A percentile compares a stretch with the other conserved stretches of the same genome.
phyloP scores from a whole-genome alignment of 371 early-diverging fungal species.

The Mortierella polycephala region DNA sequence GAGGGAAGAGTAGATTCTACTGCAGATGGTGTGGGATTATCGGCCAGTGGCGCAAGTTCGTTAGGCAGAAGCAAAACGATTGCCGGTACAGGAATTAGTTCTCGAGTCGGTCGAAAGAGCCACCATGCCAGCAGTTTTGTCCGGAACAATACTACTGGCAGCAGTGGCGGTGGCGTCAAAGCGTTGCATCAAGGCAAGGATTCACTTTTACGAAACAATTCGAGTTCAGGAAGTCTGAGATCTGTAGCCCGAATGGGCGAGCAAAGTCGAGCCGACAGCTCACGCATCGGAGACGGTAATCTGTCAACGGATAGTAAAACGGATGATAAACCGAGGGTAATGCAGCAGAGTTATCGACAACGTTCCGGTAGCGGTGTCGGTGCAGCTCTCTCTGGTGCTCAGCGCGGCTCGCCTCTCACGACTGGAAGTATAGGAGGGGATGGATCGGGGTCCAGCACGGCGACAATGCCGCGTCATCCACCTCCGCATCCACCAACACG shows the following conservation, averaged over 20 bases:
- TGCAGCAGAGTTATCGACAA: no score
- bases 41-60: not conserved
- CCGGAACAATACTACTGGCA: not conserved
- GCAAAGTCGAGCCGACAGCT: constrained; percentile 12
- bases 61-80: constrained; percentile 39
- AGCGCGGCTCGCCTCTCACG: no score
- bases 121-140: not conserved
- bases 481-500: not conserved
- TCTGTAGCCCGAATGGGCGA: constrained; percentile 32
- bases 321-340: not conserved
- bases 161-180: not conserved
- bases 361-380: no score
- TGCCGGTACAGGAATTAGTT: constrained; percentile 34
- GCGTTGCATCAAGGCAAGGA: constrained; percentile 1
- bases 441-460: not conserved
- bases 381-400: no score
- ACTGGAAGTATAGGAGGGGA: no score
- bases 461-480: not conserved
- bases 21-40: not conserved
- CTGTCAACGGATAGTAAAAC: not conserved
- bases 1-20: not conserved
- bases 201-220: constrained; percentile 18
- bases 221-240: constrained; percentile 40
- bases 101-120: constrained; percentile 1
- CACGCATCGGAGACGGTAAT: not conserved